Base-by-base conservation (phyloP, 2,329 filamentous ascomycete species). In the Fusarium siculi region DNA sequence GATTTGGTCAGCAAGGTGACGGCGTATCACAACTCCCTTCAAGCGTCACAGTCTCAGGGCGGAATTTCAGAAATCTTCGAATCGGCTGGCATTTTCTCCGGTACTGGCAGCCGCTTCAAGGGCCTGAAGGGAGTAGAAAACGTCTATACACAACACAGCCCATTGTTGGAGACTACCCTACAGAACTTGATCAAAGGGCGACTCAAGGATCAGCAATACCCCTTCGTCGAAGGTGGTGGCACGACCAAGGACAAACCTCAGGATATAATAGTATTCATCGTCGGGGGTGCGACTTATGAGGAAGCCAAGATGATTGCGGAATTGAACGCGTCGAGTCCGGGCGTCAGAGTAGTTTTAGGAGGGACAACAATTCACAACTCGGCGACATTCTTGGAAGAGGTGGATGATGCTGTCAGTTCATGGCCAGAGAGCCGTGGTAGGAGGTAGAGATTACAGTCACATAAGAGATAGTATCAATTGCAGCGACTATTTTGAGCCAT, bases 121-220 rank as follows among this genome's bases (percentile, higher is more conserved):
- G 96, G 96, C 0, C 87, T 99, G 19, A 98, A 98, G 79, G 96
- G 96, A 4, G 96, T 99, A 2, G 97, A 99, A 81, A 99, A 99
- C 77, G 96, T 99, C 34, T 99, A 99, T 81, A 99, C 96, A 0
- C 97, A 99, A 81, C 96, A 99, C 81, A 97, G 94, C 10, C 95
- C 97, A 1, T 88, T 94, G 28, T 83, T 99, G 21, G 95, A 98
- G 81, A 89, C 89, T 30, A 98, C 95, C 1, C 84, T 99, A 23
- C 96, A 98, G 80, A 96, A 96, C 76, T 86, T 99, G 57, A 95
- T 98, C 84, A 98, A 97, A 80, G 97, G 96, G 1, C 90, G 93
- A 36, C 83, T 99, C 66, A 93, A 91, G 77, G 94, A 97, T 78
- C 90, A 95, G 73, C 90, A 96, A 70, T 98, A 97, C 79, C 97